Percentiles rank a stretch among this genome's conserved stretches.
phyloP scores from a whole-genome alignment of 2,329 filamentous ascomycete species.

The Chaetomiaceae sp. region DNA sequence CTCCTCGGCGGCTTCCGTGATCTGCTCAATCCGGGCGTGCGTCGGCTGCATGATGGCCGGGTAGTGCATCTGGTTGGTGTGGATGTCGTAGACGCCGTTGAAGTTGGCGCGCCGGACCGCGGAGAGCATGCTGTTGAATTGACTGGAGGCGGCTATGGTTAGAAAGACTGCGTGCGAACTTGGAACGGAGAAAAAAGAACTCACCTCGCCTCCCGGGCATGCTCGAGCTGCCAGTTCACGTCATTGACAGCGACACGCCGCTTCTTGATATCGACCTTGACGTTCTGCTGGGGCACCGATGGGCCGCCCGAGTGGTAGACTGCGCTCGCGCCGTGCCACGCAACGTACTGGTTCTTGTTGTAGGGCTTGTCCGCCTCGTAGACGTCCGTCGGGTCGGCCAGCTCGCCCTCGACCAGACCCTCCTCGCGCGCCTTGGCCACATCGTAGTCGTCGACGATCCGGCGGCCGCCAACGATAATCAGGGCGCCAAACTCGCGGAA shows the following conservation, averaged over 20 bases:
- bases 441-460: conserved; percentile 85
- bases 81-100: conserved; percentile 81
- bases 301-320: conserved; percentile 86
- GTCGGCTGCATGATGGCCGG: conserved; percentile 86
- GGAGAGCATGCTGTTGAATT: conserved; percentile 74
- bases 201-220: conserved; percentile 85
- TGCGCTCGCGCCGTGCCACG: conserved; percentile 94
- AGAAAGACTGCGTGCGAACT: no score
- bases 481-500: conserved; percentile 94
- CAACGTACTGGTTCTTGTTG: conserved; percentile 98
- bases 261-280: conserved; percentile 72
- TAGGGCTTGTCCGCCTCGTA: conserved; percentile 78
- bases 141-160: conserved; percentile 45
- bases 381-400: conserved; percentile 85
- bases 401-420: conserved; percentile 78
- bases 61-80: conserved; percentile 89
- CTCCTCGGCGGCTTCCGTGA: conserved; percentile 45
- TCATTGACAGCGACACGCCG: conserved; percentile 84
- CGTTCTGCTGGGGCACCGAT: conserved; percentile 67
- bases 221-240: conserved; percentile 94
- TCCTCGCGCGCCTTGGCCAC: conserved; percentile 68
- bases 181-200: conserved; percentile 26
- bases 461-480: conserved; percentile 87
- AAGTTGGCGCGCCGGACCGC: conserved; percentile 64
- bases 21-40: conserved; percentile 73